A percentile compares a stretch with the other conserved stretches of the same genome.
Conservation (phyloP, 768 basidiomycete genomes). For the Brasilioporus rufonigricans region DNA sequence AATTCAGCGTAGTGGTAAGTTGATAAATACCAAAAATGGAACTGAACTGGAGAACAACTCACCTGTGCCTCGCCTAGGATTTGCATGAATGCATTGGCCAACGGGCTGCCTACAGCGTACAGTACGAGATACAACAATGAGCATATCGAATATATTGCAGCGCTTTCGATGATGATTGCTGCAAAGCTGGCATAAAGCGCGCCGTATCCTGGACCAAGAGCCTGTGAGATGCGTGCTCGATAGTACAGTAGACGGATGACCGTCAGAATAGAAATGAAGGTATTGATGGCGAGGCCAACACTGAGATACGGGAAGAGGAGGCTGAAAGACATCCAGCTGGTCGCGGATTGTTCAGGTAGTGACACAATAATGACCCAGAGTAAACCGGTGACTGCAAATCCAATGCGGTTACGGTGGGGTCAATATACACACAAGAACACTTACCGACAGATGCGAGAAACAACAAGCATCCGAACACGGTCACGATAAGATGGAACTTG, state of each 20-base stretch:
- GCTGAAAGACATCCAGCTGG: conserved; percentile 31
- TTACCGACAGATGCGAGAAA: conserved; percentile 25
- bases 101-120: conserved; percentile 18
- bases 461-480: conserved; percentile 18
- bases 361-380: conserved; percentile 31
- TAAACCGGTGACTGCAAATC: conserved; percentile 24
- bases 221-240: conserved; percentile 21
- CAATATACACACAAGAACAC: not conserved
- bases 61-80: conserved; percentile 32
- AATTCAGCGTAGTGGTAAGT: not conserved
- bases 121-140: conserved; percentile 34
- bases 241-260: conserved; percentile 31
- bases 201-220: conserved; percentile 28
- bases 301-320: conserved; percentile 32
- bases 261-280: conserved; percentile 30
- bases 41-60: not conserved
- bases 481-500: conserved; percentile 14
- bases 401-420: not conserved
- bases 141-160: conserved; percentile 30
- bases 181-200: conserved; percentile 31
- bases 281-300: conserved; percentile 32
- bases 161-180: conserved; percentile 34
- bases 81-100: conserved; percentile 30
- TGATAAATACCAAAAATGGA: not conserved
- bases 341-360: conserved; percentile 15